These are phyloP conservation scores for Tulasnella sp. DNA, from an alignment of 768 basidiomycete genomes.

Conservation along the genomic window DNA sequence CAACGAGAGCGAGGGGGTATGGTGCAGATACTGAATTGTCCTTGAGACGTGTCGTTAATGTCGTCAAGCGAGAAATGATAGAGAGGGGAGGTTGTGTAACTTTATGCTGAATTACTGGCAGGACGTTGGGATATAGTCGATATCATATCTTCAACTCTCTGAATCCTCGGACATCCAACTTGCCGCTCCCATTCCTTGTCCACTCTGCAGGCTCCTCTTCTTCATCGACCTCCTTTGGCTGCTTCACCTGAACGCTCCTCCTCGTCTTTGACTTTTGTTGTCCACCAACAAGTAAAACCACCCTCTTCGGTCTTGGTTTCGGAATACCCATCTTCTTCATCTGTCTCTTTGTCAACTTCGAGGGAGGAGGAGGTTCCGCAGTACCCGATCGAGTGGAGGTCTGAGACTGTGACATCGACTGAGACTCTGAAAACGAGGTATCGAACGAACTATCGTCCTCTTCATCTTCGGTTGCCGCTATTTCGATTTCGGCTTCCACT, in stretches of 20 bases:
- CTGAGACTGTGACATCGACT: conserved; percentile 19
- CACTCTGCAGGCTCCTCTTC: conserved; percentile 28
- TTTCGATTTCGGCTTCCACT: conserved; percentile 22
- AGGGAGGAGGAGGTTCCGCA: conserved; percentile 25
- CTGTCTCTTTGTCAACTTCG: conserved; percentile 47
- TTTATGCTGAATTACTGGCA: too few species aligned
- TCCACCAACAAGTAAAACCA: conserved; percentile 13
- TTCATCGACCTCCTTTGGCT: conserved; percentile 22
- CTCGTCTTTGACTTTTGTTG: conserved; percentile 4
- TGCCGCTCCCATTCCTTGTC: conserved; percentile 54
- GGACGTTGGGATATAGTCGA: too few species aligned
- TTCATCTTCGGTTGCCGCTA: conserved; percentile 14
- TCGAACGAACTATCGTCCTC: conserved; percentile 7
- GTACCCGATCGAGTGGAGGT: conserved; percentile 24
- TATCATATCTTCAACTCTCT: conserved; percentile 55
- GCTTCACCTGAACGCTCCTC: conserved; percentile 19
- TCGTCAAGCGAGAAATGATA: too few species aligned
- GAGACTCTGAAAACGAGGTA: conserved; percentile 12
- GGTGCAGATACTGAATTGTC: too few species aligned
- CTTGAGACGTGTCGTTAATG: too few species aligned
- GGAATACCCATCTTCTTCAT: conserved; percentile 57
- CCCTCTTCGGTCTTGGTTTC: conserved; percentile 27
- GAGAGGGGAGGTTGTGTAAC: too few species aligned
- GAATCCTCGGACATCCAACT: conserved; percentile 66
- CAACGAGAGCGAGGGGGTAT: too few species aligned